Evolutionary conservation across 257 asterid species (phyloP).

Genomic region (Penstemon barbatus): DNA sequence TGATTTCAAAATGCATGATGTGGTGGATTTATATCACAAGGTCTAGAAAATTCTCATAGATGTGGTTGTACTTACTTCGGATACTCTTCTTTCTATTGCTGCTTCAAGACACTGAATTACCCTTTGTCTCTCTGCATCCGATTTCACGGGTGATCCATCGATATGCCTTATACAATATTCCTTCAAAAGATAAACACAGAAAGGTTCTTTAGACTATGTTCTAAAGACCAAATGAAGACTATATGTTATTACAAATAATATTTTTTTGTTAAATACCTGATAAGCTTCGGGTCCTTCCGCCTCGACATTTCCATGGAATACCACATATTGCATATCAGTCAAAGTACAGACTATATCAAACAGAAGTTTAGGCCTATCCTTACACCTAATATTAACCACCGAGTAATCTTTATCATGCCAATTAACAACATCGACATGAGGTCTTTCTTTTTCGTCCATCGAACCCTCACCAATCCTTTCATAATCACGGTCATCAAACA

Average conservation of each 20-base stretch:
- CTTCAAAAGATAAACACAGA: slow-evolving; percentile 42
- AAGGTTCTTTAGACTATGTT: slow-evolving; percentile 16
- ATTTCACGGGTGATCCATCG: slow-evolving; percentile 93
- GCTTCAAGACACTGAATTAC: slow-evolving; percentile 96
- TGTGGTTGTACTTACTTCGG: slow-evolving; percentile 55
- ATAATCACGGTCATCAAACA: slow-evolving; percentile 94
- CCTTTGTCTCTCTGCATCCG: slow-evolving; percentile 94
- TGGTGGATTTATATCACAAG: too few relatives aligned
- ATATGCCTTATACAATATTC: slow-evolving; percentile 88
- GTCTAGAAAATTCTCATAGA: too few relatives aligned
- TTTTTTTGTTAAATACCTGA: slow-evolving; percentile 53
- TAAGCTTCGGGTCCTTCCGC: slow-evolving; percentile 80
- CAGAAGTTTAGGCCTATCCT: slow-evolving; percentile 90
- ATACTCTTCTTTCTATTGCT: slow-evolving; percentile 89
- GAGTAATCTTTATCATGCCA: slow-evolving; percentile 94
- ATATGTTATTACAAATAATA: neutral
- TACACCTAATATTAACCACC: slow-evolving; percentile 78
- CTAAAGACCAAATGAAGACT: neutral
- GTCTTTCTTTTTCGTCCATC: slow-evolving; percentile 56
- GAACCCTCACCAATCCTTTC: slow-evolving; percentile 49
- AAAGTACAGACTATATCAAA: slow-evolving; percentile 85
- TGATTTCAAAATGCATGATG: too few relatives aligned
- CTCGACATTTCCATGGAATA: slow-evolving; percentile 87
- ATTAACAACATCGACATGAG: slow-evolving; percentile 74
- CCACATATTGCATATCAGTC: slow-evolving; percentile 95